phyloP scores from a whole-genome alignment of 129 eudicot genomes.

The Smallanthus sonchifolius region DNA sequence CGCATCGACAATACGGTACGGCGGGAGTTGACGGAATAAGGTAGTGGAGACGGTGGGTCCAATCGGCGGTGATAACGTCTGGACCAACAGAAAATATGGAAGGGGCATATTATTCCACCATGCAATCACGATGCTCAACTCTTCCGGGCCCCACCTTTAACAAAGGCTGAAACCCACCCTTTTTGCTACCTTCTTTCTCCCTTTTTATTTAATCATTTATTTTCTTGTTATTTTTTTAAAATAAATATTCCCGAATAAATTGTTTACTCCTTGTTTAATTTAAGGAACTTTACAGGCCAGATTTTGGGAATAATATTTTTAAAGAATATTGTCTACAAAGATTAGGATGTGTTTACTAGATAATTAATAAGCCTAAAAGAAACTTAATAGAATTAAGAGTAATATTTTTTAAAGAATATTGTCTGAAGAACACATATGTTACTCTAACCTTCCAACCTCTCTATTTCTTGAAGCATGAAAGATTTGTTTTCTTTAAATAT shows the following conservation, averaged over 20 bases:
- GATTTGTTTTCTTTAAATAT: no score
- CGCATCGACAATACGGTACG: constrained; percentile 9
- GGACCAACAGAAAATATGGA: constrained; percentile 27
- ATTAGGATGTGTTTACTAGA: neutral
- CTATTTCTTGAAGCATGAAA: no score
- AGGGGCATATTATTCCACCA: neutral
- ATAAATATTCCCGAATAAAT: constrained; percentile 5
- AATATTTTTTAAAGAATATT: no score
- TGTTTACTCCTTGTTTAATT: neutral
- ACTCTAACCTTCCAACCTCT: no score
- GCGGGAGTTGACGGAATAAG: constrained; percentile 19
- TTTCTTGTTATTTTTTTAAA: neutral
- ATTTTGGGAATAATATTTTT: neutral
- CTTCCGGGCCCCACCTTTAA: constrained; percentile 9
- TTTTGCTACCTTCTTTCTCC: neutral
- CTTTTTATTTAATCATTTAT: neutral
- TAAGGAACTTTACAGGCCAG: constrained; percentile 5
- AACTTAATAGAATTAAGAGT: no score
- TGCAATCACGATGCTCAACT: neutral
- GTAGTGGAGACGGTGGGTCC: constrained; percentile 32
- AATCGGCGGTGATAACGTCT: constrained; percentile 10
- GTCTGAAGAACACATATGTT: no score
- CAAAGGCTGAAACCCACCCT: constrained; percentile 15
- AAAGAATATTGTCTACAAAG: neutral
- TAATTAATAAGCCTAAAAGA: neutral